Conservation (phyloP, 2,329 filamentous ascomycete genomes). For the Aspergillus texensis region DNA sequence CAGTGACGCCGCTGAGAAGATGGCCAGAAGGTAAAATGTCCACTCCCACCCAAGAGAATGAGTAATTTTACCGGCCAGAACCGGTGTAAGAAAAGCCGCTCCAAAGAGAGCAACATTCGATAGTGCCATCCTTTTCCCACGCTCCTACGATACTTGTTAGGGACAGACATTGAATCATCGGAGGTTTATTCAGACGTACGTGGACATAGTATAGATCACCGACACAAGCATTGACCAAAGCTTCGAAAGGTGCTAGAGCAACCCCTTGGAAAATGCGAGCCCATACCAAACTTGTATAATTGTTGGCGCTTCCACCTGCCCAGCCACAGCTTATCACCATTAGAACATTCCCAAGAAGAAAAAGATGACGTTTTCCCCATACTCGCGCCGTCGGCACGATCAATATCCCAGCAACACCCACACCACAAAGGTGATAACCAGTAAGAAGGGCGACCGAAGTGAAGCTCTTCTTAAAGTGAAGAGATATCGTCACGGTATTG, state of each 20-base stretch:
- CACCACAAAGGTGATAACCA: slow-evolving; percentile 83
- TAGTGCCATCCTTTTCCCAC: slow-evolving; percentile 85
- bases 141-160: slow-evolving; percentile 53
- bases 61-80: slow-evolving; percentile 88
- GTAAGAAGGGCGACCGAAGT: slow-evolving; percentile 80
- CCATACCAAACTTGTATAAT: slow-evolving; percentile 73
- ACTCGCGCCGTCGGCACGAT: slow-evolving; percentile 86
- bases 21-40: slow-evolving; percentile 86
- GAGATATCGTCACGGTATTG: slow-evolving; percentile 76
- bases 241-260: slow-evolving; percentile 85
- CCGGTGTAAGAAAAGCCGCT: slow-evolving; percentile 76
- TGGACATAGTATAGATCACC: slow-evolving; percentile 92
- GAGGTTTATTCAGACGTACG: slow-evolving; percentile 49
- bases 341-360: slow-evolving; percentile 74
- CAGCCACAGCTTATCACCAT: slow-evolving; percentile 75
- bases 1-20: slow-evolving; percentile 73
- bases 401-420: slow-evolving; percentile 77
- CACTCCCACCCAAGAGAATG: slow-evolving; percentile 76
- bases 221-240: slow-evolving; percentile 82
- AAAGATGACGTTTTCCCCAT: slow-evolving; percentile 90
- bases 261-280: slow-evolving; percentile 85
- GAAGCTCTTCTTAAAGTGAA: slow-evolving; percentile 67
- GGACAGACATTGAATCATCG: not conserved
- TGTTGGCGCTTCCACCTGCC: slow-evolving; percentile 69
- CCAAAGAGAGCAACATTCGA: slow-evolving; percentile 71